Evolutionary conservation across 2,329 filamentous ascomycete species (phyloP).

Genomic region (Hypoxylon sp.): DNA sequence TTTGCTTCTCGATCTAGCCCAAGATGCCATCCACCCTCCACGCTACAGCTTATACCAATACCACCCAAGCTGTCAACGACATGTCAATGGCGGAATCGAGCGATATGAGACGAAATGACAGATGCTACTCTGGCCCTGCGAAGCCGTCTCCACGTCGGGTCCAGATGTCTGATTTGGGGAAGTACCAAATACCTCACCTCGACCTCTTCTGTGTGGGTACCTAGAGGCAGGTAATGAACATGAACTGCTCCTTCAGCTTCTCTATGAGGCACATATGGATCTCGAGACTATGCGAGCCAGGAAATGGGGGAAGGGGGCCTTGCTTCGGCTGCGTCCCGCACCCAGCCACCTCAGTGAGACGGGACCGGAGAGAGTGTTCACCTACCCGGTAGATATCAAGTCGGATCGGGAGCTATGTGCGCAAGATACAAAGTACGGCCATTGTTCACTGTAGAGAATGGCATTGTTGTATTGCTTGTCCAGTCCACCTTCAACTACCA

Average conservation of each 20-base stretch:
- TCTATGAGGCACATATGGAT: neutral
- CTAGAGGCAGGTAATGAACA: no score
- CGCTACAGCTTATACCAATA: neutral
- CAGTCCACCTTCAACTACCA: conserved; percentile 7
- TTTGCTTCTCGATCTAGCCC: conserved; percentile 21
- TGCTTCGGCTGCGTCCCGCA: conserved; percentile 29
- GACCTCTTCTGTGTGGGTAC: no score
- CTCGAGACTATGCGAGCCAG: conserved; percentile 5
- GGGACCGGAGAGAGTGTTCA: conserved; percentile 20
- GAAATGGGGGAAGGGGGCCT: conserved; percentile 17
- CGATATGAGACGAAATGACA: conserved; percentile 40
- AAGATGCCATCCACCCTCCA: conserved; percentile 32
- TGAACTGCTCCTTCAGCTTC: neutral
- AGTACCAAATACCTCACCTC: conserved; percentile 6
- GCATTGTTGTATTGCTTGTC: no score
- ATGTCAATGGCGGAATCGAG: conserved; percentile 27
- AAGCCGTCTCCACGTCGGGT: conserved; percentile 9
- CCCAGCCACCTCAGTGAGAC: conserved; percentile 14
- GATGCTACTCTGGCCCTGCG: conserved; percentile 37
- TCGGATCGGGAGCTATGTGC: conserved; percentile 2
- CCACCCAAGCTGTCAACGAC: conserved; percentile 12
- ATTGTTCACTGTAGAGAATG: neutral
- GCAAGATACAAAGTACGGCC: neutral
- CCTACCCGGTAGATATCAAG: no score
- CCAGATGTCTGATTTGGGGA: conserved; percentile 13